Conservation (phyloP, 352 stramenopile genomes). For the Saprolegnia diclina region DNA sequence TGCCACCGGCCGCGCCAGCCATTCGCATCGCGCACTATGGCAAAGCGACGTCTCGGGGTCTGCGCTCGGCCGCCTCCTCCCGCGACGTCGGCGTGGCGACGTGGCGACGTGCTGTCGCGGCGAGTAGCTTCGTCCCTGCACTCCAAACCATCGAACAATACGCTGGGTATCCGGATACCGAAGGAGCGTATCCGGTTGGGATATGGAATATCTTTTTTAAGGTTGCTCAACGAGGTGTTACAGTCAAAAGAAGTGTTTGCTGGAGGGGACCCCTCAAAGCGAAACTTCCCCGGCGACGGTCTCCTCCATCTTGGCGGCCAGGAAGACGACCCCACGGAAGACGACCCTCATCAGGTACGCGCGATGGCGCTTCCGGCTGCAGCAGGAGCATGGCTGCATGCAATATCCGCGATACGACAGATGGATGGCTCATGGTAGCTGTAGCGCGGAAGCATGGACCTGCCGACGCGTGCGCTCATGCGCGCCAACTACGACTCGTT, state of each 20-base stretch:
- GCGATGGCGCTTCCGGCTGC: neutral
- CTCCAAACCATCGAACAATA: neutral
- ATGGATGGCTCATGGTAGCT: neutral
- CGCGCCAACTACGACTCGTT: constrained; percentile 46
- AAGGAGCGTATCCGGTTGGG: constrained; percentile 4
- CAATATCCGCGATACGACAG: neutral
- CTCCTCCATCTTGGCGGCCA: neutral
- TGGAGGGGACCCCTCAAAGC: constrained; percentile 14
- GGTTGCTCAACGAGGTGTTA: neutral
- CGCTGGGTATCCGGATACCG: constrained; percentile 2
- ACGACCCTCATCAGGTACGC: neutral
- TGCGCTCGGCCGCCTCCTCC: too few species aligned
- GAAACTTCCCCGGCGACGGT: constrained; percentile 14
- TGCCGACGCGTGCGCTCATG: constrained; percentile 20
- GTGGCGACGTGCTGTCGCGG: too few species aligned
- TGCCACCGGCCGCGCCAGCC: neutral
- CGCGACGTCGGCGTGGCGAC: too few species aligned
- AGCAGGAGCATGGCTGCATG: too few species aligned
- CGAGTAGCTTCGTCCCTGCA: neutral
- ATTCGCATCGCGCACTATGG: neutral
- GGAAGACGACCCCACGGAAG: neutral
- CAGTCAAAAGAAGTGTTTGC: constrained; percentile 27
- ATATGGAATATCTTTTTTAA: constrained; percentile 19
- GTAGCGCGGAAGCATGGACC: constrained; percentile 7
- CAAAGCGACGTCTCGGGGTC: too few species aligned